Evolutionary conservation across 768 basidiomycete genomes (phyloP).

Genomic region (Naganishia randhawae): DNA sequence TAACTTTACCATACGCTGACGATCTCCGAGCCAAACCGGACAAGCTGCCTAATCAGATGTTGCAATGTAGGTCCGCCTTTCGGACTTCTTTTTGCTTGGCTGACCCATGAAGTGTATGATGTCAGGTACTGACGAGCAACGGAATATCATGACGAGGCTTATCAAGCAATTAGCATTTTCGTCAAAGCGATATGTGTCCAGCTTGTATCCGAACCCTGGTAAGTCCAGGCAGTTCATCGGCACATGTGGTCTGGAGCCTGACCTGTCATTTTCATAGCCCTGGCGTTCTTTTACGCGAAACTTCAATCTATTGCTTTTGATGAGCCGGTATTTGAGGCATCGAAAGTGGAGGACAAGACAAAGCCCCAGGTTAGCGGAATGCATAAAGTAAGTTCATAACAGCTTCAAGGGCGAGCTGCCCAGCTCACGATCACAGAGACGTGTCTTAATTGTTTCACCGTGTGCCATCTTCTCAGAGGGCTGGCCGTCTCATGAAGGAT

Average conservation of each 20-base stretch:
- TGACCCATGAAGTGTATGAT: not conserved
- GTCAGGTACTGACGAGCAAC: conserved; percentile 66
- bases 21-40: conserved; percentile 75
- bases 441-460: conserved; percentile 1
- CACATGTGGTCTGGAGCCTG: not conserved
- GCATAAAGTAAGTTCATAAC: conserved; percentile 60
- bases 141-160: conserved; percentile 65
- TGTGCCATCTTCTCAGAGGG: conserved; percentile 55
- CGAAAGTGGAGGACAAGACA: conserved; percentile 76
- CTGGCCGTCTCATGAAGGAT: conserved; percentile 63
- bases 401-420: not conserved
- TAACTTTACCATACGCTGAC: conserved; percentile 89
- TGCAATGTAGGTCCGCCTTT: conserved; percentile 55
- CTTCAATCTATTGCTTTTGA: conserved; percentile 89
- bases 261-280: conserved; percentile 54
- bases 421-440: no score
- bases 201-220: conserved; percentile 67
- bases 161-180: conserved; percentile 75
- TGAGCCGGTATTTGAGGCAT: conserved; percentile 72
- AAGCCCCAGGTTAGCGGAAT: conserved; percentile 71
- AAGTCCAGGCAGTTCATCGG: conserved; percentile 39
- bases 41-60: conserved; percentile 57
- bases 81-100: conserved; percentile 19
- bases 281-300: conserved; percentile 83
- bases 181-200: conserved; percentile 73